Evolutionary conservation across 805 yeast genomes (phyloP).

Genomic region (Suhomyces tanzawaensis): DNA sequence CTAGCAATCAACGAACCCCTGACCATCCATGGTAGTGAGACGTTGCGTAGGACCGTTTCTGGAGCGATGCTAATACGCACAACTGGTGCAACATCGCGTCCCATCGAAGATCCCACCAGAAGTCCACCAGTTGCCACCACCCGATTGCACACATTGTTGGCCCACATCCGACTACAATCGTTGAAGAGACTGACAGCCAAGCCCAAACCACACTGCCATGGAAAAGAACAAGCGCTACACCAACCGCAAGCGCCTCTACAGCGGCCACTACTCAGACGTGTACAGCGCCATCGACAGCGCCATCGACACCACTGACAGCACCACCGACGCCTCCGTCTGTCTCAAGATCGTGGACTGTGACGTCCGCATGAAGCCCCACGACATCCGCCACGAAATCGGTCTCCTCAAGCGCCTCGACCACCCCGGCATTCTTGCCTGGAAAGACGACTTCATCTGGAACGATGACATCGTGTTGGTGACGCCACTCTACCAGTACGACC

Average conservation of each 20-base stretch:
- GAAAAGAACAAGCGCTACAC: conserved; percentile 12
- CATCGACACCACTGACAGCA: neutral
- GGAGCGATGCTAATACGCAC: no score
- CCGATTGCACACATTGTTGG: no score
- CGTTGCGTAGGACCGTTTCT: no score
- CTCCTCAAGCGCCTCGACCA: conserved; percentile 22
- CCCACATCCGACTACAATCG: no score
- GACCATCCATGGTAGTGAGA: no score
- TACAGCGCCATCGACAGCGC: conserved; percentile 21
- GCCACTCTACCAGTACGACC: conserved; percentile 27
- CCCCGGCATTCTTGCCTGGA: conserved; percentile 15
- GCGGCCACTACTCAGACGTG: conserved; percentile 36
- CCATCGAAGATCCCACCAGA: no score
- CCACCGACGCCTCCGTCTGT: conserved; percentile 7
- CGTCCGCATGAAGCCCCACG: conserved; percentile 35
- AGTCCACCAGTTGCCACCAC: no score
- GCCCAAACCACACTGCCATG: conserved; percentile 4
- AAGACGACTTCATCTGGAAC: conserved; percentile 19
- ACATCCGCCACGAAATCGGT: conserved; percentile 29
- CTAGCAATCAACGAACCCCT: no score
- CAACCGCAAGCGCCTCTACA: conserved; percentile 22
- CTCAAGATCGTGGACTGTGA: conserved; percentile 40
- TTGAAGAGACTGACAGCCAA: neutral
- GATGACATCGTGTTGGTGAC: conserved; percentile 38
- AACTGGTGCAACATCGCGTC: no score